Base-by-base conservation (phyloP, 371 early-diverging fungal genomes). In the Gilbertella persicaria region DNA sequence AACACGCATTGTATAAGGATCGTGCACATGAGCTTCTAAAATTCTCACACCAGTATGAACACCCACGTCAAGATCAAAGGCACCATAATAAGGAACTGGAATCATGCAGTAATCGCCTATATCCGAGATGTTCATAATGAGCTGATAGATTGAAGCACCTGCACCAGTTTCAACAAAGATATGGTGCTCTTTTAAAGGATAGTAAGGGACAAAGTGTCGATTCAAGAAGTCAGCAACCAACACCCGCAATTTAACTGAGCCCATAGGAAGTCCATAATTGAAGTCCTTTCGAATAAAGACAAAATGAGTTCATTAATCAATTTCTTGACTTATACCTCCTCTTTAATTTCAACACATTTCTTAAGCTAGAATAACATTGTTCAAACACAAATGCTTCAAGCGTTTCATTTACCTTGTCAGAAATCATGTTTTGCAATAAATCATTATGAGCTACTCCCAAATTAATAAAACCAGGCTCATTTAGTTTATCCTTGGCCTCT, bases 51-150 rank as follows among this genome's bases (percentile, higher is more conserved):
- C 73, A 0, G 86, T 71, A 25, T 78, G 64, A n/a, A 62, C 59
- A 41, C 62, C 51, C 24, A 87, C 64, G 51, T 92, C 92, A 7
- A 64, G 53, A 43, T 85, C 80, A 61, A 92, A 88, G 7, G 83
- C 87, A 20, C 89, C 86, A 57, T 93, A 92, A 63, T 76, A 88
- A 0, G 93, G 93, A 5, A 83, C 66, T 8, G 80, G 81, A 16
- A 91, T 79, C 50, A 93, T 53, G 21, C 91, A 64, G 20, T 78
- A 86, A 44, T 92, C 94, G 21, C 89, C 90, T 4, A 80, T 80
- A 49, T 93, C 82, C 23, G 85, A 80, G 1, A 86, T 66, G 7
- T 70, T 74, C 57, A 80, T 73, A 3, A 79, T 64, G 13, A 91
- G 59, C 58, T 75, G 79, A 57, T 79, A 80, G 17, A 92, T 65